A percentile compares a stretch with the other conserved stretches of the same genome.
These are phyloP conservation scores for Cyberlindnera xylosilytica DNA, from an alignment of 805 yeast species.

Conservation along the genomic window DNA sequence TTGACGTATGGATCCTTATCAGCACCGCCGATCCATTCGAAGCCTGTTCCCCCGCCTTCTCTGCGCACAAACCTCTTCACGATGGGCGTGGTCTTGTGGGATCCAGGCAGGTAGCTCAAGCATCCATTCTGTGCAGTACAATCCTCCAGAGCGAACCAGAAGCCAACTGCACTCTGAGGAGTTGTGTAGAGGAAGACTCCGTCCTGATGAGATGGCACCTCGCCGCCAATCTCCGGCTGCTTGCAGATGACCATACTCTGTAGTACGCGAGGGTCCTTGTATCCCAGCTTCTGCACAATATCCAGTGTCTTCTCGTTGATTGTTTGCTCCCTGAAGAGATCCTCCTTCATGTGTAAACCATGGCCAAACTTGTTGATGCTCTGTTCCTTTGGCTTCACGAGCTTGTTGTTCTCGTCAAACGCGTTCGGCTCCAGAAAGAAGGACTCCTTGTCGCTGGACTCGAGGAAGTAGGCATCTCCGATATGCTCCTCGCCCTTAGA, in stretches of 20 bases:
- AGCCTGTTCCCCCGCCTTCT: slow-evolving; percentile 52
- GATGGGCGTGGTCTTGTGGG: slow-evolving; percentile 57
- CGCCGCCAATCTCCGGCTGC: slow-evolving; percentile 70
- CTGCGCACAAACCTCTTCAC: slow-evolving; percentile 61
- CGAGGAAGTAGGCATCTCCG: slow-evolving; percentile 70
- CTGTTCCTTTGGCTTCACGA: slow-evolving; percentile 48
- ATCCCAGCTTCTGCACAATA: slow-evolving; percentile 51
- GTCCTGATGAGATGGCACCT: slow-evolving; percentile 78
- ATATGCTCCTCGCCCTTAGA: slow-evolving; percentile 50
- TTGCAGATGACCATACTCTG: slow-evolving; percentile 81
- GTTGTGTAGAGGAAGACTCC: slow-evolving; percentile 68
- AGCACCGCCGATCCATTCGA: slow-evolving; percentile 44
- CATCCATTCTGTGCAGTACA: slow-evolving; percentile 70
- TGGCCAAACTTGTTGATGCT: slow-evolving; percentile 81
- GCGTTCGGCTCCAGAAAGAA: slow-evolving; percentile 75
- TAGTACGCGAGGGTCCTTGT: slow-evolving; percentile 63
- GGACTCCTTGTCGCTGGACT: slow-evolving; percentile 64
- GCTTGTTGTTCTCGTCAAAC: slow-evolving; percentile 48
- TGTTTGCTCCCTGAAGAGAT: slow-evolving; percentile 46
- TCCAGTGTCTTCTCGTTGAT: slow-evolving; percentile 45
- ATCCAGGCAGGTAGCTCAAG: slow-evolving; percentile 64
- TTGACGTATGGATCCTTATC: slow-evolving; percentile 26
- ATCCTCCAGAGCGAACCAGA: slow-evolving; percentile 79
- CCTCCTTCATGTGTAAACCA: slow-evolving; percentile 58
- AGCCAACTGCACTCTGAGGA: slow-evolving; percentile 72